Evolutionary conservation across 192 early-diverging fungal species (phyloP).

Genomic region (Podila clonocystis): DNA sequence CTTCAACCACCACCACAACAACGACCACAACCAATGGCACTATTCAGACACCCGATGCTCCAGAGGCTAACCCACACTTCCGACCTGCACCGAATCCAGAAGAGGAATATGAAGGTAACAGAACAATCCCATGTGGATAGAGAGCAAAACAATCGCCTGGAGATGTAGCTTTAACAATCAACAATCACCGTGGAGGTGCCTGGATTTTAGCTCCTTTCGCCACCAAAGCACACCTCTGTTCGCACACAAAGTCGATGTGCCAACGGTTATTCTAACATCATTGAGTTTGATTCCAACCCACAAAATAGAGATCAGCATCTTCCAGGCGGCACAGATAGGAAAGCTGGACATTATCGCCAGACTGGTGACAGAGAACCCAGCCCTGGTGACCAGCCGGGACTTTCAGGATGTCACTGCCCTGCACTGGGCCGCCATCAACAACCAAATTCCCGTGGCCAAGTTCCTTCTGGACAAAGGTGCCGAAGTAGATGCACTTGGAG

Average conservation of each 20-base stretch:
- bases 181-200: no score
- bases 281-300: background rate
- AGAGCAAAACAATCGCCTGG: background rate
- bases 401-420: slow-evolving; percentile 76
- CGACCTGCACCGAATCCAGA: slow-evolving; percentile 29
- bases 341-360: slow-evolving; percentile 63
- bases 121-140: background rate
- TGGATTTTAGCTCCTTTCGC: background rate
- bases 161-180: background rate
- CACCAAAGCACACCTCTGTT: background rate
- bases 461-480: slow-evolving; percentile 85
- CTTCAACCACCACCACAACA: background rate
- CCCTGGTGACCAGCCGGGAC: slow-evolving; percentile 66
- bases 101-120: slow-evolving; percentile 43
- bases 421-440: slow-evolving; percentile 88
- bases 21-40: slow-evolving; percentile 4
- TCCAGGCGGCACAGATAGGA: slow-evolving; percentile 80
- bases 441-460: slow-evolving; percentile 73
- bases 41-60: background rate
- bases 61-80: slow-evolving; percentile 44
- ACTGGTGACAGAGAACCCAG: slow-evolving; percentile 66
- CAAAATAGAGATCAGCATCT: slow-evolving; percentile 58
- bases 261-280: background rate
- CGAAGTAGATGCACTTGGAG: slow-evolving; percentile 77
- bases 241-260: background rate